Conservation (phyloP, 345 rosid genomes). For the Iberis pinnata region DNA sequence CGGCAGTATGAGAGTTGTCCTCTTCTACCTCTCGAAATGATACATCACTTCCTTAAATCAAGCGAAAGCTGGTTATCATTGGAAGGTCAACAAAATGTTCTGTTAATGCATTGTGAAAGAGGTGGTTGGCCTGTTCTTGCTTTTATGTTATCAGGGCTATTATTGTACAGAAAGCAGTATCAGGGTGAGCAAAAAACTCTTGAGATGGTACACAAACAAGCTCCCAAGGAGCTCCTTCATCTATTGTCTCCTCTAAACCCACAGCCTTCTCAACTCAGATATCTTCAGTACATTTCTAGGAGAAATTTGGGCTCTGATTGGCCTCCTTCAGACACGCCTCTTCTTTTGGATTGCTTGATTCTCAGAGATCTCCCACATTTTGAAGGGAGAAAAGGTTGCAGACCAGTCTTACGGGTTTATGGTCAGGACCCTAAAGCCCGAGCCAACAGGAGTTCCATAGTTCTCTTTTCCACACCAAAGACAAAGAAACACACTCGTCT, state of each 20-base stretch:
- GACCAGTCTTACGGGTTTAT: slow-evolving; percentile 78
- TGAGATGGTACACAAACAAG: slow-evolving; percentile 97
- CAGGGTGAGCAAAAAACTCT: slow-evolving; percentile 94
- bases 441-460: slow-evolving; percentile 76
- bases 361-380: slow-evolving; percentile 70
- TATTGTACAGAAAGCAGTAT: slow-evolving; percentile 75
- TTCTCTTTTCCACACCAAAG: slow-evolving; percentile 67
- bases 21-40: slow-evolving; percentile 83
- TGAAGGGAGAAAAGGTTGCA: slow-evolving; percentile 68
- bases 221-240: slow-evolving; percentile 87
- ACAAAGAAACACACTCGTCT: slow-evolving; percentile 52
- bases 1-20: slow-evolving; percentile 87
- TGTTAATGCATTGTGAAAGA: slow-evolving; percentile 92
- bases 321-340: slow-evolving; percentile 93
- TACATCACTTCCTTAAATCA: slow-evolving; percentile 80
- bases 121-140: slow-evolving; percentile 99
- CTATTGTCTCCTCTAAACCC: slow-evolving; percentile 77
- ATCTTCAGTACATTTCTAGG: slow-evolving; percentile 94
- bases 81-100: slow-evolving; percentile 90
- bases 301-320: slow-evolving; percentile 79
- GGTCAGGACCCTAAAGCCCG: slow-evolving; percentile 78
- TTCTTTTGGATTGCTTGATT: slow-evolving; percentile 78
- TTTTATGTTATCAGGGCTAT: slow-evolving; percentile 90
- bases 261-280: slow-evolving; percentile 90
- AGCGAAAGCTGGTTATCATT: slow-evolving; percentile 93